Evolutionary conservation across 2,329 filamentous ascomycete species (phyloP).

Genomic region (Apiospora sp.): DNA sequence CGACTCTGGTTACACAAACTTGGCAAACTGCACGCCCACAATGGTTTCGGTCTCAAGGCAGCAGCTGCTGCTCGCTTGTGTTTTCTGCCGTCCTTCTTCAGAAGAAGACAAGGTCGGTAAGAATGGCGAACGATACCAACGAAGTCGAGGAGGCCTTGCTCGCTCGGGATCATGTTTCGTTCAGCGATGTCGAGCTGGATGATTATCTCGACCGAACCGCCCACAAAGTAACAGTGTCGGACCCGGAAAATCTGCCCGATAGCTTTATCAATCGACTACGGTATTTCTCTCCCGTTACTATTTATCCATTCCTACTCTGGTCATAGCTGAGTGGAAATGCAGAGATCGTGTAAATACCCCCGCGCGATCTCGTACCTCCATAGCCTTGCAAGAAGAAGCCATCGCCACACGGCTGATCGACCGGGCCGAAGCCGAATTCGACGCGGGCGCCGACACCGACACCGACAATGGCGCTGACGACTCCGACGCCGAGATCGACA

Average conservation of each 20-base stretch:
- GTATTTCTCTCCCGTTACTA: neutral
- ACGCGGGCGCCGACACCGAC: no score
- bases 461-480: neutral
- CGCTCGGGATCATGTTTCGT: neutral
- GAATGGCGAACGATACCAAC: neutral
- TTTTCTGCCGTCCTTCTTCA: no score
- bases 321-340: neutral
- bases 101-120: no score
- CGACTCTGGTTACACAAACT: no score
- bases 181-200: neutral
- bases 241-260: neutral
- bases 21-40: no score
- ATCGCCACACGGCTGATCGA: neutral
- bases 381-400: neutral
- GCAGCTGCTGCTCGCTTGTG: no score
- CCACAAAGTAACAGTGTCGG: neutral
- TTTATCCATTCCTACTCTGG: neutral
- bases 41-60: no score
- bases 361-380: neutral
- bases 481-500: no score
- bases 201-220: neutral
- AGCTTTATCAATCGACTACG: neutral
- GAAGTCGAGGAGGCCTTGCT: neutral
- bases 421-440: no score
- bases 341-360: neutral